These are phyloP conservation scores for Annulohypoxylon nitens DNA, from an alignment of 495 filamentous ascomycete species.

Conservation along the genomic window DNA sequence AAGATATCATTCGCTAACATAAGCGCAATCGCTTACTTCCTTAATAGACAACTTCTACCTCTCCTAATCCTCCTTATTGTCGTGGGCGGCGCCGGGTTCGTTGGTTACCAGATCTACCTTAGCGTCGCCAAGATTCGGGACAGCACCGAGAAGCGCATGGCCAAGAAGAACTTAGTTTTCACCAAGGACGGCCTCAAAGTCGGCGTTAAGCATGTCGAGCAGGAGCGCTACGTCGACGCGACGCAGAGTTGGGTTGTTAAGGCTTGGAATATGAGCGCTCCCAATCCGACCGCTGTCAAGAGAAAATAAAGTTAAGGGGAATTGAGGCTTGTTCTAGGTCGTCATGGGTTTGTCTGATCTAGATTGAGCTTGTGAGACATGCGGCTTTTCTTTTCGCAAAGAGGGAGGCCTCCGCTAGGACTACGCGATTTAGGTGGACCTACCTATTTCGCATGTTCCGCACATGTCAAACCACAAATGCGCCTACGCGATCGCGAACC, in stretches of 20 bases:
- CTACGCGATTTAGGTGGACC: constrained; percentile 12
- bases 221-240: constrained; percentile 83
- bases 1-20: constrained; percentile 32
- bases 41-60: constrained; percentile 72
- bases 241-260: constrained; percentile 87
- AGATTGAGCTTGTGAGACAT: constrained; percentile 6
- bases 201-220: constrained; percentile 77
- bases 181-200: constrained; percentile 89
- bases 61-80: constrained; percentile 79
- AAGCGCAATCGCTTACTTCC: constrained; percentile 29
- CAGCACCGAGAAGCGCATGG: constrained; percentile 79
- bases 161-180: constrained; percentile 82
- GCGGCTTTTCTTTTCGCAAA: constrained; percentile 12
- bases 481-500: not conserved
- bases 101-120: constrained; percentile 81
- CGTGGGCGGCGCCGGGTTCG: constrained; percentile 69
- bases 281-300: constrained; percentile 55
- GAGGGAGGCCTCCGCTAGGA: constrained; percentile 5
- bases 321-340: not conserved
- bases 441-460: constrained; percentile 18
- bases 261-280: constrained; percentile 76
- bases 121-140: constrained; percentile 76
- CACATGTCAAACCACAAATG: constrained; percentile 7
- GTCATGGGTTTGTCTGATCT: not conserved
- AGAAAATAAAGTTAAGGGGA: constrained; percentile 23